These are phyloP conservation scores for Strigomonas oncopelti DNA, from an alignment of 208 protist genomes.

Conservation along the genomic window DNA sequence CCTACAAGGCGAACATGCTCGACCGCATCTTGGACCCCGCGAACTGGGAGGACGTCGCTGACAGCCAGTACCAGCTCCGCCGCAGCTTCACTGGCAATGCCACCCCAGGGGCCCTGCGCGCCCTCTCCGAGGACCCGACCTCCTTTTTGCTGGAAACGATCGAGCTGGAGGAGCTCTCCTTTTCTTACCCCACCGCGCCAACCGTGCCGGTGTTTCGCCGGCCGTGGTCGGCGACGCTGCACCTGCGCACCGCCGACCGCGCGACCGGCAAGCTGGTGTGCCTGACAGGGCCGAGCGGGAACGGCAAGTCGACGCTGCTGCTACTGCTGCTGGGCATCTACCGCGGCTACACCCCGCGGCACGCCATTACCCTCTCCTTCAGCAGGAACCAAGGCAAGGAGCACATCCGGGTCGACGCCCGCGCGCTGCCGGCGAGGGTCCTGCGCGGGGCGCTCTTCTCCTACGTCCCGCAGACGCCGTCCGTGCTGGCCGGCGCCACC, in stretches of 20 bases:
- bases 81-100: background rate
- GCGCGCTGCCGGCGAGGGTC: constrained; percentile 27
- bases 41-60: constrained; percentile 45
- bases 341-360: background rate
- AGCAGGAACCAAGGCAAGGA: background rate
- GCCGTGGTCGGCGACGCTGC: background rate
- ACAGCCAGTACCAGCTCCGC: background rate
- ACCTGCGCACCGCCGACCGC: constrained; percentile 17
- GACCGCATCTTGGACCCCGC: constrained; percentile 38
- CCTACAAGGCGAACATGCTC: constrained; percentile 70
- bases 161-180: constrained; percentile 32
- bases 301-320: constrained; percentile 78
- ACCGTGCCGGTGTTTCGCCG: constrained; percentile 49
- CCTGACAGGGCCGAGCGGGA: constrained; percentile 56
- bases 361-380: constrained; percentile 18
- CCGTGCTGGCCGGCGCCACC: constrained; percentile 60
- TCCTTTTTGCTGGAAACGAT: constrained; percentile 8
- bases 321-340: constrained; percentile 67
- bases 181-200: constrained; percentile 61
- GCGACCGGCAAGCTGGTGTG: constrained; percentile 49
- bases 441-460: constrained; percentile 59
- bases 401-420: constrained; percentile 11
- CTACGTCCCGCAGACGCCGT: constrained; percentile 67
- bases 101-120: background rate
- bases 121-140: background rate